phyloP scores from a whole-genome alignment of 306 rosid species.

The Rubus parviflorus region DNA sequence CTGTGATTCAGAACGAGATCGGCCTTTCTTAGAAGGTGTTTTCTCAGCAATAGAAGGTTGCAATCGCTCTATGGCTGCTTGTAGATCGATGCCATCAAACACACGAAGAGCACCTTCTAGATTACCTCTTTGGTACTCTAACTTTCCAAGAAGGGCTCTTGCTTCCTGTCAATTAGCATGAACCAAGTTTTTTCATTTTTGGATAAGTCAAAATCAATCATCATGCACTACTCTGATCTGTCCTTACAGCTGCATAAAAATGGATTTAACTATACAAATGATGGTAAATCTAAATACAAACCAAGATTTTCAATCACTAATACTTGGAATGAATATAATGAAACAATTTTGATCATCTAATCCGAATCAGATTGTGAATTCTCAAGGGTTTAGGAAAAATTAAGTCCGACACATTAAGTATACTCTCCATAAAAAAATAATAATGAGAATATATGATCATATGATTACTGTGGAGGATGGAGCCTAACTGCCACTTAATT shows the following conservation, averaged over 20 bases:
- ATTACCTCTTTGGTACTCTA: constrained; percentile 97
- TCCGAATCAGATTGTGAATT: not conserved
- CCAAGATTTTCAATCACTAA: not conserved
- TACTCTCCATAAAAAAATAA: not conserved
- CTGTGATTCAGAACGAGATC: constrained; percentile 56
- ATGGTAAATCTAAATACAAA: not conserved
- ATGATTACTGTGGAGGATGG: not conserved
- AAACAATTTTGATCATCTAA: not conserved
- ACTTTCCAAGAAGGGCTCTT: constrained; percentile 95
- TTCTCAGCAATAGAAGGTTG: constrained; percentile 73
- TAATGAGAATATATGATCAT: not conserved
- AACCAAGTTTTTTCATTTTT: not conserved
- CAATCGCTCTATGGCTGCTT: constrained; percentile 83
- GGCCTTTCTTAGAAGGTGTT: constrained; percentile 58
- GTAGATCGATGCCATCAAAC: constrained; percentile 92
- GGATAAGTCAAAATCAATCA: constrained; percentile 15
- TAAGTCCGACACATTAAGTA: not conserved
- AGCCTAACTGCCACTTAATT: not conserved
- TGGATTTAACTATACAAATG: not conserved
- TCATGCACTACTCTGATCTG: constrained; percentile 9
- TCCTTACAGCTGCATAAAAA: not conserved
- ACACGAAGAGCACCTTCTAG: constrained; percentile 92
- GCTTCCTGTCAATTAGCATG: constrained; percentile 72
- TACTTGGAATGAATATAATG: not conserved
- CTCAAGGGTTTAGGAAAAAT: not conserved